These are phyloP conservation scores for Vigna reflexopilosa DNA, from an alignment of 306 rosid species.

Conservation along the genomic window DNA sequence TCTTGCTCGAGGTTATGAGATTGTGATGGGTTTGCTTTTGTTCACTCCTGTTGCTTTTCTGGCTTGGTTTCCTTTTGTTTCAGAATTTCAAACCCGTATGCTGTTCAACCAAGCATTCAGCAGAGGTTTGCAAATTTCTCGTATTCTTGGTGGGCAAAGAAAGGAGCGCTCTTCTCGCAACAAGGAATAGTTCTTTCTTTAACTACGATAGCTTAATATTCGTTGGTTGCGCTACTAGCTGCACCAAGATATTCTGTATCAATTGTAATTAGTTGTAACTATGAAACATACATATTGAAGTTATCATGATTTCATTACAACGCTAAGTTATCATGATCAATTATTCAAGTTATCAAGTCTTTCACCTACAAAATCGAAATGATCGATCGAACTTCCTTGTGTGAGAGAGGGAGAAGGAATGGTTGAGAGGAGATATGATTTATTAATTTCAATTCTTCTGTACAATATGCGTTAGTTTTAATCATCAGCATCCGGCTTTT, in stretches of 20 bases:
- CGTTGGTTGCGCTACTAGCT: conserved; percentile 21
- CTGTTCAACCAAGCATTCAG: conserved; percentile 65
- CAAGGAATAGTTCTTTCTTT: conserved; percentile 43
- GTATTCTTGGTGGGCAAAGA: conserved; percentile 57
- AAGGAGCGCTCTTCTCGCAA: conserved; percentile 54
- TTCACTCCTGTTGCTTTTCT: conserved; percentile 59
- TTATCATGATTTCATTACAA: neutral
- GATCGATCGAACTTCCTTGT: neutral
- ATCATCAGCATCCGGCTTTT: no score
- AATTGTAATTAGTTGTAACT: conserved; percentile 46
- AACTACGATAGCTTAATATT: neutral
- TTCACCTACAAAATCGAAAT: neutral
- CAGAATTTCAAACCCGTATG: conserved; percentile 63
- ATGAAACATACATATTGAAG: conserved; percentile 20
- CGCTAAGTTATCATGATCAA: neutral
- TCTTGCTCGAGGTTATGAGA: conserved; percentile 63
- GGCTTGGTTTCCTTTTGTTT: conserved; percentile 65
- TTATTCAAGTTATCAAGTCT: neutral
- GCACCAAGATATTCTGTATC: conserved; percentile 14
- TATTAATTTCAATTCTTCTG: no score
- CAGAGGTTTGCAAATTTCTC: conserved; percentile 64
- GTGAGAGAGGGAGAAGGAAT: no score
- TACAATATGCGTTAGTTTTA: no score
- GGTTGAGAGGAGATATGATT: no score
- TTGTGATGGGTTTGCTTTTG: conserved; percentile 60